Evolutionary conservation across 495 filamentous ascomycete genomes (phyloP).

Genomic region (Aspergillus panamensis): DNA sequence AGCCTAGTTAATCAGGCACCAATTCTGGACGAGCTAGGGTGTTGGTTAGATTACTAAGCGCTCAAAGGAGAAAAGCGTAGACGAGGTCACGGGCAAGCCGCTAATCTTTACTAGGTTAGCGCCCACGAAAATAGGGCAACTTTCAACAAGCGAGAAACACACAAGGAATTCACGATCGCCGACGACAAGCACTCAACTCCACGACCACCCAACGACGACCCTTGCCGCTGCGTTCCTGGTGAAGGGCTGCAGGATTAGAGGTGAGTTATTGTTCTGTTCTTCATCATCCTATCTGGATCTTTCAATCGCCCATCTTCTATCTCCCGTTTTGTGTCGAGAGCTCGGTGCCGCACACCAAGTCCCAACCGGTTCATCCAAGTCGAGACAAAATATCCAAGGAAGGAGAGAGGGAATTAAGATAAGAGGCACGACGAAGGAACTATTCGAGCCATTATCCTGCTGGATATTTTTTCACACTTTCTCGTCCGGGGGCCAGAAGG

Average conservation of each 20-base stretch:
- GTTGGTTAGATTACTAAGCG: background rate
- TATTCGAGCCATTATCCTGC: background rate
- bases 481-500: background rate
- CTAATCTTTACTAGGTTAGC: conserved; percentile 20
- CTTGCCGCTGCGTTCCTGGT: conserved; percentile 46
- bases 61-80: conserved; percentile 14
- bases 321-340: conserved; percentile 6
- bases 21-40: background rate
- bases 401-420: background rate
- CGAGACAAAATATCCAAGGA: conserved; percentile 2
- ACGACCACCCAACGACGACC: conserved; percentile 44
- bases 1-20: background rate
- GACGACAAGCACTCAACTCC: conserved; percentile 40
- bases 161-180: conserved; percentile 46
- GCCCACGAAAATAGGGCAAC: conserved; percentile 37
- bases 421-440: background rate
- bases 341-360: conserved; percentile 13
- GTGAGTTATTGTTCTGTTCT: conserved; percentile 35
- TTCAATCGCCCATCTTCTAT: conserved; percentile 8
- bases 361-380: background rate
- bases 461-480: background rate
- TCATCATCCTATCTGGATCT: conserved; percentile 18
- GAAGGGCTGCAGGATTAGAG: conserved; percentile 49
- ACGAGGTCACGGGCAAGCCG: conserved; percentile 14
- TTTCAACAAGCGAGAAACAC: conserved; percentile 46